Percentiles rank a stretch among this genome's conserved stretches.
Evolutionary conservation across 306 rosid species (phyloP).

Genomic region (Delonix regia): DNA sequence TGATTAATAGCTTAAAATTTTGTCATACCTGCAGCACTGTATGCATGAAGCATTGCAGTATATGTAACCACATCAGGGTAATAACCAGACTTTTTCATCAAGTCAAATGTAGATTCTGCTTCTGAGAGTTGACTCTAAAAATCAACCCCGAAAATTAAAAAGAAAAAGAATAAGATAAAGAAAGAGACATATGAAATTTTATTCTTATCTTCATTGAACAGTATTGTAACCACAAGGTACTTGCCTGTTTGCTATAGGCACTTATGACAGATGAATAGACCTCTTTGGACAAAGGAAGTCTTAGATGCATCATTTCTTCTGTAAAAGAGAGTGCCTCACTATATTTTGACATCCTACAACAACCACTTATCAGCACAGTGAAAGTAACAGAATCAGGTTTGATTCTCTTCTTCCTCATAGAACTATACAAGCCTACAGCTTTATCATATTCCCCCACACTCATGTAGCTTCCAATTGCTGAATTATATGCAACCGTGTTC

Average conservation of each 20-base stretch:
- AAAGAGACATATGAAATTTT: conserved; percentile 29
- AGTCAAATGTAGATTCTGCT: conserved; percentile 77
- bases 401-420: conserved; percentile 71
- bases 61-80: conserved; percentile 76
- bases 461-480: conserved; percentile 95
- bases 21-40: conserved; percentile 65
- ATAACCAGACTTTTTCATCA: conserved; percentile 69
- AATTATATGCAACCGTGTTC: conserved; percentile 83
- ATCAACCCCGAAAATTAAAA: conserved; percentile 30
- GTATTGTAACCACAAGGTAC: conserved; percentile 38
- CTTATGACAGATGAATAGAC: conserved; percentile 76
- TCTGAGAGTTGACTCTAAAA: conserved; percentile 68
- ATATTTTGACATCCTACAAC: conserved; percentile 84
- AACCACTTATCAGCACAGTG: conserved; percentile 89
- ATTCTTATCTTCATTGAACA: conserved; percentile 19
- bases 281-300: conserved; percentile 74
- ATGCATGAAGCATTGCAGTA: conserved; percentile 87
- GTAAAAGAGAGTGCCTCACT: conserved; percentile 64
- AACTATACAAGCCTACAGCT: conserved; percentile 69
- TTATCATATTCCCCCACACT: conserved; percentile 75
- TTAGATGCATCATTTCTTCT: conserved; percentile 69
- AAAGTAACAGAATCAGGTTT: conserved; percentile 77
- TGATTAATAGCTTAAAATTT: not conserved
- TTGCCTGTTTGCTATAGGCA: conserved; percentile 86
- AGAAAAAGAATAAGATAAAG: not conserved